Evolutionary conservation across 1,284 basidiomycete species (phyloP), one percentile per base, ranked within the genome.

Genomic region (Rhodotorula glutinis): DNA sequence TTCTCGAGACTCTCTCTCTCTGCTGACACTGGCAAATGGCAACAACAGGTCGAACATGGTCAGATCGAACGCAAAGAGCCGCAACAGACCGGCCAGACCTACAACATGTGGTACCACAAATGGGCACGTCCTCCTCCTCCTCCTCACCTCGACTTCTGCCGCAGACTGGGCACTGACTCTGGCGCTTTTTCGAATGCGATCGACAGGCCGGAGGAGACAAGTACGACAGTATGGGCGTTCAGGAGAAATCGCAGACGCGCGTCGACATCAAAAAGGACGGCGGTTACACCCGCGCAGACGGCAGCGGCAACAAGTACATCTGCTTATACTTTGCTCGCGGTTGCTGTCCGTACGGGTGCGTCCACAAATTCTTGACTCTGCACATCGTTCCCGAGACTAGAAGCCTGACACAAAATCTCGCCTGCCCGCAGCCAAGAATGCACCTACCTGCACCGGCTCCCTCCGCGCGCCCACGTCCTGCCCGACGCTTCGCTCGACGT

Each of bases 71-170:
- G 91, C 80, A 88, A 86, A 71, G 89, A 92, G 77, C 86, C 88
- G 1, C 85, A 87, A 13, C 93, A 97, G 80, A 92, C 91, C 0
- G 93, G 93, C 52, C 61, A 65, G 53, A 72, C 71, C 63, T 60
- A 75, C 92, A 94, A 98, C 79, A 90, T 96, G 66, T 98, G 95
- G 95, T 98, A 98, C 80, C 96, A 98, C 80, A 98, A 98, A 82
- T 98, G 93, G 91, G 92, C 93, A n/a, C 73, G 79, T 41, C 74
- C 29, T 51, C 57, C 11, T 38, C 33, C 11, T 38, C 56, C 57
- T 38, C 53, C 17, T 11, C 19, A 27, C 33, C 23, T 1, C 41
- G 25, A 41, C 4, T 7, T 40, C 44, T 2, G 16, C 52, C 8
- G 27, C 29, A n/a, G 16, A 8, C 30, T 60, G 3, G 30, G n/a